phyloP scores from a whole-genome alignment of 78 protist species.

The Monosiga brevicollis region DNA sequence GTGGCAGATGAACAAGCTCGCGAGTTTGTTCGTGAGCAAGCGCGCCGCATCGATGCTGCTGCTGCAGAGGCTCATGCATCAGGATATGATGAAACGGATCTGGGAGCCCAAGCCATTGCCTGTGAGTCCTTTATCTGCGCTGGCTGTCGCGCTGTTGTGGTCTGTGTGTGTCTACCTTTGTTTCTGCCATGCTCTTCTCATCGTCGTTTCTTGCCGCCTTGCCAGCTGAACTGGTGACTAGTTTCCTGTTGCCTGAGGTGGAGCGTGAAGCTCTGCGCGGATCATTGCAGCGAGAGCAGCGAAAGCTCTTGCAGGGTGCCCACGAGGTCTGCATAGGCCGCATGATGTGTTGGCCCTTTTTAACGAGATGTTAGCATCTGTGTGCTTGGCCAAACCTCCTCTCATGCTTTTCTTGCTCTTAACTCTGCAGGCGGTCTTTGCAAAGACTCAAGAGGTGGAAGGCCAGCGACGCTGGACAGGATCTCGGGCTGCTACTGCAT shows the following conservation, averaged over 20 bases:
- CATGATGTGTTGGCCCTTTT: no score
- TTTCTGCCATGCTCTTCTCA: background rate
- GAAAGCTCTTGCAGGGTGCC: background rate
- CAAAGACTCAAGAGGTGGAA: no score
- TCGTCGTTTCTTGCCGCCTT: background rate
- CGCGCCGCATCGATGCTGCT: background rate
- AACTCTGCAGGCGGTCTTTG: no score
- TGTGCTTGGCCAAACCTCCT: no score
- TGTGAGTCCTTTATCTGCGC: background rate
- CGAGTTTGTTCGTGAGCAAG: background rate
- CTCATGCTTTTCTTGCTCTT: no score
- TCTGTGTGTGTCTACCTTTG: background rate
- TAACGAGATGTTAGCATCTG: no score
- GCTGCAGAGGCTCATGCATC: background rate
- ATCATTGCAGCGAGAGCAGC: background rate
- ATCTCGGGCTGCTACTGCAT: no score
- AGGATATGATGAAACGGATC: background rate
- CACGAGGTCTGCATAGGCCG: no score
- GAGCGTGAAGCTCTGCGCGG: background rate
- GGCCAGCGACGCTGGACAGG: no score
- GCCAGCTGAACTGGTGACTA: constrained; percentile 17
- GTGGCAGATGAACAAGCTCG: background rate
- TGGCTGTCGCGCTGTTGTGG: background rate
- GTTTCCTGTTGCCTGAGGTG: constrained; percentile 42
- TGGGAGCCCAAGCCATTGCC: background rate